A percentile compares a stretch with the other conserved stretches of the same genome.
Evolutionary conservation across 371 early-diverging fungal genomes (phyloP).

Genomic region (Mortierella sp.): DNA sequence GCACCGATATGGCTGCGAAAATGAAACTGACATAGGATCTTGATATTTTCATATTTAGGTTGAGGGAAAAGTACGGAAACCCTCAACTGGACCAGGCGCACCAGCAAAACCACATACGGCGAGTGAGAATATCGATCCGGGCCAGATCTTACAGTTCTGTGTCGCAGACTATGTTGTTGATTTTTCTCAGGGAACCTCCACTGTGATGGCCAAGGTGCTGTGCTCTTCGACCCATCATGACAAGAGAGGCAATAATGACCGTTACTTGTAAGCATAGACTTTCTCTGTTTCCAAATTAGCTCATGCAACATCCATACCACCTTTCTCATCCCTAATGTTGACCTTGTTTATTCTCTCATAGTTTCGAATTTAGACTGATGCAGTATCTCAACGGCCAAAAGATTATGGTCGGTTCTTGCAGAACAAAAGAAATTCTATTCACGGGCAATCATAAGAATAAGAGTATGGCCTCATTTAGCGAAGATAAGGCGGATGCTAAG

Average conservation of each 20-base stretch:
- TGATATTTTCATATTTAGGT: slow-evolving; percentile 14
- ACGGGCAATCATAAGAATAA: slow-evolving; percentile 57
- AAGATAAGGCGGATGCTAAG: slow-evolving; percentile 41
- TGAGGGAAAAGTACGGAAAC: slow-evolving; percentile 54
- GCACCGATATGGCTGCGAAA: not conserved
- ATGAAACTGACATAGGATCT: not conserved
- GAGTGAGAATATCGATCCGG: slow-evolving; percentile 42
- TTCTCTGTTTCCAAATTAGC: not conserved
- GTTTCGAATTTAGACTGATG: slow-evolving; percentile 50
- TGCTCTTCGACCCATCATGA: slow-evolving; percentile 55
- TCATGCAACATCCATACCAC: no score
- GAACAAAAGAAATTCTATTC: slow-evolving; percentile 55
- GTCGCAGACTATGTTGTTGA: slow-evolving; percentile 48
- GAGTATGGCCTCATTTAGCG: slow-evolving; percentile 55
- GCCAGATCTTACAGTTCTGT: slow-evolving; percentile 52
- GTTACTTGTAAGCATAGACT: slow-evolving; percentile 48
- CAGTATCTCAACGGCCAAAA: slow-evolving; percentile 44
- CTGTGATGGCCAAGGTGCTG: slow-evolving; percentile 56
- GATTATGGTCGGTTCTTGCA: slow-evolving; percentile 44
- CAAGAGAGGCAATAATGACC: slow-evolving; percentile 56
- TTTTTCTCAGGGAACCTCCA: slow-evolving; percentile 45
- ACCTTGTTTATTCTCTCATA: not conserved
- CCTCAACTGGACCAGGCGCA: slow-evolving; percentile 49
- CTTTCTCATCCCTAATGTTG: not conserved
- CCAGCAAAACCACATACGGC: slow-evolving; percentile 31